Evolutionary conservation across 345 rosid species (phyloP), one percentile per base, ranked within the genome.

Genomic region (Eucalyptus pauciflora): DNA sequence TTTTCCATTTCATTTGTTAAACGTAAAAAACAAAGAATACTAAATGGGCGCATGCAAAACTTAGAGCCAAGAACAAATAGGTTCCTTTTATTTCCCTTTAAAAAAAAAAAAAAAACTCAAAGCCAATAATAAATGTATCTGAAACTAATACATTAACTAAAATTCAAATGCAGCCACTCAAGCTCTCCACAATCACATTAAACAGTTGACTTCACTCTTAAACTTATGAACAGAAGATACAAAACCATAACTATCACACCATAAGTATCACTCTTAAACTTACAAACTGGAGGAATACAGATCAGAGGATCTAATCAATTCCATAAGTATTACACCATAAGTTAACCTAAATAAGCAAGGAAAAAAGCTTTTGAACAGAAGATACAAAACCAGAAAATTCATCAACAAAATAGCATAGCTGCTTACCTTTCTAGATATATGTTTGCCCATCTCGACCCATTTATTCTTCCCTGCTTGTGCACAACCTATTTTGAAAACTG

Each of bases 361-460:
- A 37, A 71, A 43, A 71, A 71, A 37, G 14, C 46, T 37, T 71
- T 71, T 33, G 81, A 33, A 37, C 46, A 76, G 8, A 45, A 80
- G 5, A 41, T 41, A 80, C 50, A 56, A 29, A 24, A 24, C 71
- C 56, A 88, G 90, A 85, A 88, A n/a, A 85, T 83, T 18, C 56
- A 51, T 64, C 37, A 56, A 56, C 48, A 50, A 52, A 62, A 54
- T 43, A 76, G 50, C 88, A 43, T 58, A 22, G n/a, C 10, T 86
- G 49, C n/a, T 89, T 90, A 97, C 99, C 97, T 97, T 96, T 90
- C 99, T 93, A 31, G 96, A 97, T 87, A 97, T 91, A 89, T 95
- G 95, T 91, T 95, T 97, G 89, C 98, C 98, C 96, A 96, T 94
- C 71, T 94, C 96, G 86, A 97, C 96, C 99, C 99, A 97, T 88